Percentiles rank a stretch among this genome's conserved stretches.
These are phyloP conservation scores for Aspergillus sp. DNA, from an alignment of 2,329 filamentous ascomycete genomes.

Conservation along the genomic window DNA sequence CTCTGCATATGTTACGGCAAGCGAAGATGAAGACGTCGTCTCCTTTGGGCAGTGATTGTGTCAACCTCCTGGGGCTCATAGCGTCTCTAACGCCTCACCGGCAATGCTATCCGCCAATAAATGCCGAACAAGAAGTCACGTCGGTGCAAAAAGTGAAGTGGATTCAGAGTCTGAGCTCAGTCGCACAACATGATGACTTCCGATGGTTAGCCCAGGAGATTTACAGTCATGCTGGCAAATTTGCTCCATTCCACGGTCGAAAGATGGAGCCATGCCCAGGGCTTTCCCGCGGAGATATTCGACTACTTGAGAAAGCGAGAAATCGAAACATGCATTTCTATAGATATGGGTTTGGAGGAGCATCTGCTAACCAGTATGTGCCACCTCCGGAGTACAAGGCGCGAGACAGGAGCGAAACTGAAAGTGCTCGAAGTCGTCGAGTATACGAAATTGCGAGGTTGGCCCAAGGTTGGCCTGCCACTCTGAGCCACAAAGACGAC, in stretches of 20 bases:
- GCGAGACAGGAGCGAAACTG: neutral
- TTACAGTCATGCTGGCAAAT: conserved; percentile 15
- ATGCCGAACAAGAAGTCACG: conserved; percentile 15
- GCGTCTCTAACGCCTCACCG: conserved; percentile 31
- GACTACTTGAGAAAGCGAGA: neutral
- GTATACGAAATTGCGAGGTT: conserved; percentile 1
- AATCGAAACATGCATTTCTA: neutral
- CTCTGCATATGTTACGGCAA: conserved; percentile 29
- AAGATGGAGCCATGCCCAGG: neutral
- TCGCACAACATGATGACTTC: conserved; percentile 29
- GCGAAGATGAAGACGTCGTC: conserved; percentile 21
- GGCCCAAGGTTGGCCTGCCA: neutral
- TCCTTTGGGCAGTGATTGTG: conserved; percentile 14
- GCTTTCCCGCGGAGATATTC: neutral
- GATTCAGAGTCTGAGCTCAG: conserved; percentile 22
- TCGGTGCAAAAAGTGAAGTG: conserved; percentile 29
- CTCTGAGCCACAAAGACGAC: neutral
- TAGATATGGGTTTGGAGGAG: neutral
- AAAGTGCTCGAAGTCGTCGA: conserved; percentile 1
- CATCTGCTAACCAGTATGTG: neutral
- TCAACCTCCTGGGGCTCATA: conserved; percentile 20
- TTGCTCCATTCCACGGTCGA: conserved; percentile 18
- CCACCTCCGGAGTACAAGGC: neutral
- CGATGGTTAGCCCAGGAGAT: conserved; percentile 21
- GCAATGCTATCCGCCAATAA: conserved; percentile 30